These are phyloP conservation scores for Metschnikowia gruessii DNA, from an alignment of 805 yeast genomes.

Conservation along the genomic window DNA sequence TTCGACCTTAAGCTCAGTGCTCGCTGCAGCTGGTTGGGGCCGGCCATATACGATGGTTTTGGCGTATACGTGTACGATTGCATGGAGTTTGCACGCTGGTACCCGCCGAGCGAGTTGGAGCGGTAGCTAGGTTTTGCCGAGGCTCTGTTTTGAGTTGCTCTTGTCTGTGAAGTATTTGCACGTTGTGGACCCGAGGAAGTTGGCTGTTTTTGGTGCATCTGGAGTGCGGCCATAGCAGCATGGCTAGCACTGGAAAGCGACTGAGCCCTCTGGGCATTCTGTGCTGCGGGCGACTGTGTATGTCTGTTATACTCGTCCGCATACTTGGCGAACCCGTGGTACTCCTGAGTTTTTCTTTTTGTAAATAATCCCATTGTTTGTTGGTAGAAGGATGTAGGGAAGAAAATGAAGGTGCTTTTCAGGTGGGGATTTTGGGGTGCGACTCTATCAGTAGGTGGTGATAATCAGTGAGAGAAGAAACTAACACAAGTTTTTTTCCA, in stretches of 20 bases:
- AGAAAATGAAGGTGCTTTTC: neutral
- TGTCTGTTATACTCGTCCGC: conserved; percentile 26
- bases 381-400: neutral
- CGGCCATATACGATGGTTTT: conserved; percentile 37
- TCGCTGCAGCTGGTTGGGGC: conserved; percentile 21
- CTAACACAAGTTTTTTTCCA: too few relatives aligned
- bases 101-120: conserved; percentile 22
- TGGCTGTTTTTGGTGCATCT: conserved; percentile 27
- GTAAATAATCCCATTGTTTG: conserved; percentile 12
- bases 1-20: conserved; percentile 8
- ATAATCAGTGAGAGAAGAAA: neutral
- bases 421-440: neutral
- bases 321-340: conserved; percentile 38
- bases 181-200: neutral
- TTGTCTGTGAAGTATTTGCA: neutral
- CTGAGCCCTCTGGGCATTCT: conserved; percentile 23
- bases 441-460: neutral
- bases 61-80: conserved; percentile 39
- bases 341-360: conserved; percentile 11
- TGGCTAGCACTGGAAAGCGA: conserved; percentile 36
- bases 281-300: conserved; percentile 14
- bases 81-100: conserved; percentile 32
- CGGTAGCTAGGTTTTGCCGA: conserved; percentile 1
- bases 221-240: conserved; percentile 42
- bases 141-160: neutral